These are phyloP conservation scores for Bremia lactucae DNA, from an alignment of 352 stramenopile species.

Conservation along the genomic window DNA sequence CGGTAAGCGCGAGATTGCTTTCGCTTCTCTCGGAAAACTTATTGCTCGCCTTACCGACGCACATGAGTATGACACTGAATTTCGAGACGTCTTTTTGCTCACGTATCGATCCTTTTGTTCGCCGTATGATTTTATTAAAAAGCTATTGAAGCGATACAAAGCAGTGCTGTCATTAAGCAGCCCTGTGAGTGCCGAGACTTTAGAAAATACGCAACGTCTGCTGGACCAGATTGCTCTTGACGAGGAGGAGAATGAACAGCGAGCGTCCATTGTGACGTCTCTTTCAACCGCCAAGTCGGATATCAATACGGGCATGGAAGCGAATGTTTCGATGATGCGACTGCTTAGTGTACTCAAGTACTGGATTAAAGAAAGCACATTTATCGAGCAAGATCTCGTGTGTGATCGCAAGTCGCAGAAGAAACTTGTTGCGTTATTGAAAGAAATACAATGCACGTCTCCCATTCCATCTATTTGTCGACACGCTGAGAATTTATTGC, in stretches of 20 bases:
- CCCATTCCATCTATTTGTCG: constrained; percentile 63
- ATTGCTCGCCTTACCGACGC: constrained; percentile 75
- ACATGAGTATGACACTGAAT: constrained; percentile 79
- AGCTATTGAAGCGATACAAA: constrained; percentile 78
- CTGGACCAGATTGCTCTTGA: constrained; percentile 59
- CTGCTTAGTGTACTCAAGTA: constrained; percentile 80
- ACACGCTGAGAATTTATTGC: constrained; percentile 59
- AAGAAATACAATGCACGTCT: constrained; percentile 66
- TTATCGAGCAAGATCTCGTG: constrained; percentile 66
- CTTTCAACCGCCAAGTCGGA: constrained; percentile 65
- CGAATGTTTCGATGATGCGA: constrained; percentile 81
- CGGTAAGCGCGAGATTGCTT: constrained; percentile 75
- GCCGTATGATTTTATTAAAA: constrained; percentile 83
- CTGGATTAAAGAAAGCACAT: constrained; percentile 83
- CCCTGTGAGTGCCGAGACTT: constrained; percentile 32
- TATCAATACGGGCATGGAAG: constrained; percentile 73
- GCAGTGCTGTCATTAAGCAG: constrained; percentile 54
- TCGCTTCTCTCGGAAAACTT: constrained; percentile 75
- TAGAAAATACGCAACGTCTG: constrained; percentile 50
- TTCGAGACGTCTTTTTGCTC: constrained; percentile 77
- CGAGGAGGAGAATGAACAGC: constrained; percentile 35
- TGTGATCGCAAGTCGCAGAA: constrained; percentile 61
- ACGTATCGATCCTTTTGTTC: constrained; percentile 77
- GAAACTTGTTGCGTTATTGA: constrained; percentile 62
- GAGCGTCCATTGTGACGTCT: constrained; percentile 44